A percentile compares a stretch with the other conserved stretches of the same genome.
phyloP scores from a whole-genome alignment of 2,329 filamentous ascomycete species.

The Venturia effusa region DNA sequence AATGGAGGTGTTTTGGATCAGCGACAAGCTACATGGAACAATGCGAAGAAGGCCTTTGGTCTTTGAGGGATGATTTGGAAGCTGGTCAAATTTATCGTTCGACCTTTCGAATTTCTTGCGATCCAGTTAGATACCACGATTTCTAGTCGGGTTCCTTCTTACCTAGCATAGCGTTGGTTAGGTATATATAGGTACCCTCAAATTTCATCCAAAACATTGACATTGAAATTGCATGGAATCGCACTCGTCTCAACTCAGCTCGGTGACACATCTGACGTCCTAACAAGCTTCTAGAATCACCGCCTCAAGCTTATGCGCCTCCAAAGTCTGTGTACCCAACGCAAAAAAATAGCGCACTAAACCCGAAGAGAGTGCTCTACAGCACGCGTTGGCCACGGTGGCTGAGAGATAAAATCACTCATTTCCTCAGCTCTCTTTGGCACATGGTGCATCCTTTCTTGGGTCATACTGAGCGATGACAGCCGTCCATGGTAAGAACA shows the following conservation, averaged over 20 bases:
- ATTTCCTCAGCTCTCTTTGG: neutral
- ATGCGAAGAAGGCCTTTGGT: conserved; percentile 27
- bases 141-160: too few relatives aligned
- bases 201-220: neutral
- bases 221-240: neutral
- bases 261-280: neutral
- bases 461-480: too few relatives aligned
- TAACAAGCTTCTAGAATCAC: neutral
- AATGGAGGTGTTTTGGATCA: conserved; percentile 36
- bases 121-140: neutral
- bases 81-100: neutral
- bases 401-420: neutral
- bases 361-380: neutral
- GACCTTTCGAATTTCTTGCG: neutral
- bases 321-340: neutral
- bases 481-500: too few relatives aligned
- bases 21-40: conserved; percentile 39
- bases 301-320: neutral
- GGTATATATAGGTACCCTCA: neutral
- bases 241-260: neutral
- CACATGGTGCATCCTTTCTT: neutral
- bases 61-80: neutral
- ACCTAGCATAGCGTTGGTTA: neutral
- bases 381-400: neutral
- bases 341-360: neutral